phyloP scores from a whole-genome alignment of 257 asterid species.

The Solanum rostratum region DNA sequence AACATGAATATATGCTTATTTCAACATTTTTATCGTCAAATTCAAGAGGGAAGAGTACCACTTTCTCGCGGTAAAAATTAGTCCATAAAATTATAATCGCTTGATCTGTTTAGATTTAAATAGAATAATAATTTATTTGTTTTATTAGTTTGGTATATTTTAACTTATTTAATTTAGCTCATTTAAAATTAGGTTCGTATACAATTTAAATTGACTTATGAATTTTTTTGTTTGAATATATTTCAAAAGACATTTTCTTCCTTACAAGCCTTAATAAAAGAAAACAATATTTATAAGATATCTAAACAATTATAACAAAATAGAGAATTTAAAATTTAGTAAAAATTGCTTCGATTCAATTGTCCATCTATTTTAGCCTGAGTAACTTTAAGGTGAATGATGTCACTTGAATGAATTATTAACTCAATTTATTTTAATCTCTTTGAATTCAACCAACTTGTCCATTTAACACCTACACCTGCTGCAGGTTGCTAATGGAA shows the following conservation, averaged over 20 bases:
- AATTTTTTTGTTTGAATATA: neutral
- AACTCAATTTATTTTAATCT: neutral
- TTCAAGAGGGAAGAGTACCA: neutral
- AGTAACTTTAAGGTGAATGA: neutral
- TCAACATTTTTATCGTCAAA: neutral
- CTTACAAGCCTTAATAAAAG: too few species aligned
- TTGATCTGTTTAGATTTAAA: neutral
- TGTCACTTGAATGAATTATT: fast-evolving
- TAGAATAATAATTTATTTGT: neutral
- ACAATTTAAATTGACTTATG: neutral
- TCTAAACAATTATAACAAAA: neutral
- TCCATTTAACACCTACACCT: neutral
- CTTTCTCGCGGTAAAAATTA: neutral
- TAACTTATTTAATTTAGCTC: neutral
- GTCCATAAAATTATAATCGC: neutral
- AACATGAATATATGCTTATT: neutral
- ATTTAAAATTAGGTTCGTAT: neutral
- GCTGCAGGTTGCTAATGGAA: neutral
- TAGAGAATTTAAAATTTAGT: too few species aligned
- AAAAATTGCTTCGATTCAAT: too few species aligned
- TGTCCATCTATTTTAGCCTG: fast-evolving
- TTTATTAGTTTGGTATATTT: neutral
- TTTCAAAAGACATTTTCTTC: neutral
- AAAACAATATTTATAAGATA: neutral
- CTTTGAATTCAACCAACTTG: neutral